Conservation (phyloP, 108 stramenopile genomes). For the Skeletonema menzelii region DNA sequence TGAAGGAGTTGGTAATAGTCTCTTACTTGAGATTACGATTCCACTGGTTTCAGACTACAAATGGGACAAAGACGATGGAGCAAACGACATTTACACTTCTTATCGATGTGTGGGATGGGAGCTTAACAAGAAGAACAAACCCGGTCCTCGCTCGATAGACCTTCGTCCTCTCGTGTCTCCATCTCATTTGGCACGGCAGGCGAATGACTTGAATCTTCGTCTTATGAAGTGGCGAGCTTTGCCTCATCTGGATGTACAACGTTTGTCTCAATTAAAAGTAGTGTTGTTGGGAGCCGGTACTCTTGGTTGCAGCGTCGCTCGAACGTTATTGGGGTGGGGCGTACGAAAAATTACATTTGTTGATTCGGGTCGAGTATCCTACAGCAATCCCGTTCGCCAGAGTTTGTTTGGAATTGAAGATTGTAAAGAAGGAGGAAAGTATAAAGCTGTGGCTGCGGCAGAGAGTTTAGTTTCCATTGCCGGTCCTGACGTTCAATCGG, state of each 20-base stretch:
- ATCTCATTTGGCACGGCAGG: constrained; percentile 84
- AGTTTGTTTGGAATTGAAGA: constrained; percentile 91
- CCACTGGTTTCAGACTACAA: constrained; percentile 58
- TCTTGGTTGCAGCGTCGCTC: constrained; percentile 94
- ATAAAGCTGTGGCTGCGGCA: constrained; percentile 95
- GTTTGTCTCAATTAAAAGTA: constrained; percentile 73
- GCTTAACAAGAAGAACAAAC: constrained; percentile 71
- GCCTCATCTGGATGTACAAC: constrained; percentile 87
- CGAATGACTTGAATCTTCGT: constrained; percentile 93
- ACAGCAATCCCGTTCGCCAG: constrained; percentile 98
- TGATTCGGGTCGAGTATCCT: constrained; percentile 93
- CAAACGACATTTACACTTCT: neutral
- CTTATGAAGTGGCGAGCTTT: constrained; percentile 98
- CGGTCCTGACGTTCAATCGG: constrained; percentile 75
- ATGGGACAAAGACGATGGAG: constrained; percentile 22
- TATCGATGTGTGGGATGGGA: constrained; percentile 85
- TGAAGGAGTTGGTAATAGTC: constrained; percentile 38
- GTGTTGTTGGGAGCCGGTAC: constrained; percentile 97
- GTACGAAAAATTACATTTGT: constrained; percentile 92
- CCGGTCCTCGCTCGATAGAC: constrained; percentile 81
- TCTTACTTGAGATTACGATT: constrained; percentile 55
- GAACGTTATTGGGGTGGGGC: constrained; percentile 97
- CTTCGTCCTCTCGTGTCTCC: constrained; percentile 76
- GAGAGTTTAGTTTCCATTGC: constrained; percentile 82
- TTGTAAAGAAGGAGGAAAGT: constrained; percentile 77